A percentile compares a stretch with the other conserved stretches of the same genome.
These are phyloP conservation scores for Wakefieldia striispora DNA, from an alignment of 768 basidiomycete species.

Conservation along the genomic window DNA sequence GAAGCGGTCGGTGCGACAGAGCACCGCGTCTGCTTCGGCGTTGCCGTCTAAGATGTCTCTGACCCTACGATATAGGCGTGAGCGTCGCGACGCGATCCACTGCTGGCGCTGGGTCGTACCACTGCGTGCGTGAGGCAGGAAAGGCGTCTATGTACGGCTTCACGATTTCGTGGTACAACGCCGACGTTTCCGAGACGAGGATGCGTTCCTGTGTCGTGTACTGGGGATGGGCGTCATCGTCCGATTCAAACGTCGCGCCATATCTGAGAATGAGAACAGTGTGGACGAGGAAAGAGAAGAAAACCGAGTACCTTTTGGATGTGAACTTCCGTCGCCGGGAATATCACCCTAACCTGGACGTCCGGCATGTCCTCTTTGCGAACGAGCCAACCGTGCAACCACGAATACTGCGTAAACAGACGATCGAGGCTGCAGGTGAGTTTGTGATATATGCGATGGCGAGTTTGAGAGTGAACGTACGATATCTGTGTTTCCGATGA, in stretches of 20 bases:
- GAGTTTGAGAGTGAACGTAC: slow-evolving; percentile 37
- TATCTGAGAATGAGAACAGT: not conserved
- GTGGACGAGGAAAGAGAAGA: not conserved
- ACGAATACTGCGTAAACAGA: slow-evolving; percentile 59
- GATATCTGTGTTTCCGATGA: slow-evolving; percentile 66
- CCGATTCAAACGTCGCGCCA: not conserved
- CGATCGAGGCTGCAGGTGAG: too few species aligned
- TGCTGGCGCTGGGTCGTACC: slow-evolving; percentile 44
- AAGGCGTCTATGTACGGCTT: slow-evolving; percentile 78
- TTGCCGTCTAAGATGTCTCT: slow-evolving; percentile 75
- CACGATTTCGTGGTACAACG: slow-evolving; percentile 65
- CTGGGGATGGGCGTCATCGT: slow-evolving; percentile 32
- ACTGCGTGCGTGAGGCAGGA: slow-evolving; percentile 74
- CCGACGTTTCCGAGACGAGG: slow-evolving; percentile 83
- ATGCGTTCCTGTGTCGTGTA: slow-evolving; percentile 71
- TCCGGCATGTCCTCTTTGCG: slow-evolving; percentile 47
- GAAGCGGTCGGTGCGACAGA: slow-evolving; percentile 64
- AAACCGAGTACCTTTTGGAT: slow-evolving; percentile 55
- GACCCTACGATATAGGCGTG: slow-evolving; percentile 41
- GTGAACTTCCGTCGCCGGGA: slow-evolving; percentile 87
- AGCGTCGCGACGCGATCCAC: too few species aligned
- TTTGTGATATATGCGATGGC: not conserved
- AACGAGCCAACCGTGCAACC: slow-evolving; percentile 72
- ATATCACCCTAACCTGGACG: slow-evolving; percentile 80
- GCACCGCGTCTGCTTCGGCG: slow-evolving; percentile 71